Base-by-base conservation (phyloP, 1,139 yeast species). In the Nematodospora anomalae region DNA sequence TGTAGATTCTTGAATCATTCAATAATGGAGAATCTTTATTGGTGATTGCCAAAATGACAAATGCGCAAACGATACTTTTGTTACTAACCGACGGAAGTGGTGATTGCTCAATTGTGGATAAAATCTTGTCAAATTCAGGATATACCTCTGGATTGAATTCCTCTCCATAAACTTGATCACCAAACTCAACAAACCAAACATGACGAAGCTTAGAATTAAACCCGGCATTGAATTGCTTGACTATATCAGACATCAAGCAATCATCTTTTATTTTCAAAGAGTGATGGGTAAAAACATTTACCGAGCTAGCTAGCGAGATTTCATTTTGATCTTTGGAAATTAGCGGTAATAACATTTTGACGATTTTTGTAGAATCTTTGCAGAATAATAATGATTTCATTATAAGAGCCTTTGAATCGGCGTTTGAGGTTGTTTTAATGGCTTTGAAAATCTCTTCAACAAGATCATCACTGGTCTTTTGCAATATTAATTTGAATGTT, bases 291-390 rank as follows among this genome's bases (percentile, higher is more conserved):
- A 76, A 74, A 0, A 80, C 67, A n/a, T 62, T 57, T n/a, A 83
- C 62, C 43, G 79, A 64, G 4, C 67, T 62, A 2, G 62, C 45
- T 33, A 88, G 66, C 0, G 87, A 79, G 1, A 49, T 28, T 54
- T 92, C 97, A 48, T 88, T 87, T 36, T 79, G 76, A 52, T 90
- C 97, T 51, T 87, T 89, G 1, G 74, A 48, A 6, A 83, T 67
- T 12, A 79, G 60, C 1, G 83, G 71, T 2, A 71, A 46, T 25
- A 88, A 52, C 0, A 62, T 67, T 2, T 62, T 52, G 2, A 77
- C 58, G 9, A 82, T 58, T 21, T 62, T 62, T 4, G 49, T 83
- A 49, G 14, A 74, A 36, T 35, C 54, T 47, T 27, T 12, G 3
- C 37, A 26, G 16, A 32, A 30, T 6, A 28, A 11, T 26, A 46